These are phyloP conservation scores for Cladosporium sphaerospermum DNA, from an alignment of 2,329 filamentous ascomycete genomes.

Conservation along the genomic window DNA sequence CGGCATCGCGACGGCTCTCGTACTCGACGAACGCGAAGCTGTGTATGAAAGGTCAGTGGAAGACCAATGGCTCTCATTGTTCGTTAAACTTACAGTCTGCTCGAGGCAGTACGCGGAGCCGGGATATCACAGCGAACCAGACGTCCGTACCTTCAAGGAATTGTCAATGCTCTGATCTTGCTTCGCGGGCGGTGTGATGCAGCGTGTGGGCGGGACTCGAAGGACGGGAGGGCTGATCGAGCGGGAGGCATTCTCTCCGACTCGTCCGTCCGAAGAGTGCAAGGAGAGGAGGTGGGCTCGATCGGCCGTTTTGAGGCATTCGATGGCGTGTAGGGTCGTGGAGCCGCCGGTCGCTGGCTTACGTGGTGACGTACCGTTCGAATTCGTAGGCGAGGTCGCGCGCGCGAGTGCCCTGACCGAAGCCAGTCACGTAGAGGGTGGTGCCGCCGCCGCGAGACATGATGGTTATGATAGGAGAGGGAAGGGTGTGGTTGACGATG, in stretches of 20 bases:
- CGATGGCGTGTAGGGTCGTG: slow-evolving; percentile 2
- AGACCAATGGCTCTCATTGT: too few species aligned
- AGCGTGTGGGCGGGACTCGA: not conserved
- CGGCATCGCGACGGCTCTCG: slow-evolving; percentile 94
- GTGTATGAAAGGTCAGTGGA: not conserved
- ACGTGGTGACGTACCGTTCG: slow-evolving; percentile 88
- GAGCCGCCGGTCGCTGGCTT: slow-evolving; percentile 15
- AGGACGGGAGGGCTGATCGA: not conserved
- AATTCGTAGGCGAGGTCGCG: slow-evolving; percentile 99
- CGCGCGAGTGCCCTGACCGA: slow-evolving; percentile 96
- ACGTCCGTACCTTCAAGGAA: slow-evolving; percentile 73
- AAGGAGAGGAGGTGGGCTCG: slow-evolving; percentile 14
- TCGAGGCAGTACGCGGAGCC: slow-evolving; percentile 85
- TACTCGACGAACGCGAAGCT: slow-evolving; percentile 99
- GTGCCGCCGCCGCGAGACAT: slow-evolving; percentile 88
- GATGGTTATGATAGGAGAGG: slow-evolving; percentile 12
- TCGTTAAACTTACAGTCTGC: slow-evolving; percentile 72
- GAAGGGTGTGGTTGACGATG: not conserved
- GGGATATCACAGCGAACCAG: slow-evolving; percentile 98
- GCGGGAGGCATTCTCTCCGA: not conserved
- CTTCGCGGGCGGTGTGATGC: not conserved
- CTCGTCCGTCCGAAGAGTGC: slow-evolving; percentile 13
- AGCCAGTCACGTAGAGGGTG: slow-evolving; percentile 97
- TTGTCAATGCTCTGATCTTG: slow-evolving; percentile 34
- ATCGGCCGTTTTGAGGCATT: not conserved